Percentiles rank a stretch among this genome's conserved stretches.
These are phyloP conservation scores for Nemania bipapillata DNA, from an alignment of 2,329 filamentous ascomycete species.

Conservation along the genomic window DNA sequence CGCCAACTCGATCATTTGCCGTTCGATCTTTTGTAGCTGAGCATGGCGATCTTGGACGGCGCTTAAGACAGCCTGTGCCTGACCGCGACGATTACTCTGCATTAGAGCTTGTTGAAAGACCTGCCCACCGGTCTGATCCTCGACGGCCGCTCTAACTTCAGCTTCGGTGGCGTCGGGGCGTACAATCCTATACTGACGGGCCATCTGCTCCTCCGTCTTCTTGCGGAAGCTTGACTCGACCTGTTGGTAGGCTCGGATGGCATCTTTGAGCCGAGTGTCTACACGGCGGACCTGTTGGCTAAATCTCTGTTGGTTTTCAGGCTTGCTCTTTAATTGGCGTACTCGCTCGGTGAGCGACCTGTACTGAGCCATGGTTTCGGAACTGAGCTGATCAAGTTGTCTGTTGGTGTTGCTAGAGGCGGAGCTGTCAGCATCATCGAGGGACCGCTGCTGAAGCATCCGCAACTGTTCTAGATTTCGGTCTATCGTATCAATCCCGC, in stretches of 20 bases:
- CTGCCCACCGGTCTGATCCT: conserved; percentile 76
- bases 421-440: conserved; percentile 79
- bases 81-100: conserved; percentile 80
- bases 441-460: conserved; percentile 74
- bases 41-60: conserved; percentile 85
- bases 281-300: conserved; percentile 82
- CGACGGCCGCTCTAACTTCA: conserved; percentile 81
- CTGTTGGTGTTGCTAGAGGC: conserved; percentile 72
- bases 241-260: conserved; percentile 83
- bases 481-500: conserved; percentile 79
- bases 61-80: conserved; percentile 80
- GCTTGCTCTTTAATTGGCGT: conserved; percentile 82
- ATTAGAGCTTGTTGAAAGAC: conserved; percentile 90
- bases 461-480: conserved; percentile 76
- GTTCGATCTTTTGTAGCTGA: conserved; percentile 91
- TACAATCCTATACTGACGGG: conserved; percentile 89
- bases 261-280: conserved; percentile 80
- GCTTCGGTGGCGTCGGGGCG: conserved; percentile 80
- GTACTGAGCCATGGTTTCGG: conserved; percentile 85
- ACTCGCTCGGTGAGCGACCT: conserved; percentile 81
- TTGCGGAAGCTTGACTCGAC: conserved; percentile 83
- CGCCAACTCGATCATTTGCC: conserved; percentile 85
- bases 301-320: conserved; percentile 79
- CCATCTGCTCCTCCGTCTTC: conserved; percentile 83
- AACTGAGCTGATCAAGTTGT: conserved; percentile 77